These are phyloP conservation scores for Flammula alnicola DNA, from an alignment of 1,284 basidiomycete genomes.

Conservation along the genomic window DNA sequence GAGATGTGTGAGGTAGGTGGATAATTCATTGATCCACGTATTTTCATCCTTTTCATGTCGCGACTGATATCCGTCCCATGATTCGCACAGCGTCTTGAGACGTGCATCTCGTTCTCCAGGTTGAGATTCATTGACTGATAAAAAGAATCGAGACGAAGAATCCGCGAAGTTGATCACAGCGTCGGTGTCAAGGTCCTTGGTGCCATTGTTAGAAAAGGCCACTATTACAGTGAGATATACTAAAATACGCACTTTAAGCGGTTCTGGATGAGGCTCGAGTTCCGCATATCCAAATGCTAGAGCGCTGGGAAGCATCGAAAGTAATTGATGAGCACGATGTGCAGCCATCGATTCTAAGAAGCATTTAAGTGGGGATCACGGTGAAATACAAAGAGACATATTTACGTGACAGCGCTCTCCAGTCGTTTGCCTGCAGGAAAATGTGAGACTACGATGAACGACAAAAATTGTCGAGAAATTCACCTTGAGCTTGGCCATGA, in stretches of 20 bases:
- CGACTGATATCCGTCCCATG: constrained; percentile 36
- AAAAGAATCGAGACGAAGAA: constrained; percentile 39
- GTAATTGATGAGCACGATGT: constrained; percentile 53
- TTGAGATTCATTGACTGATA: constrained; percentile 28
- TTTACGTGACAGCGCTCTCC: background rate
- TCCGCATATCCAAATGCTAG: constrained; percentile 52
- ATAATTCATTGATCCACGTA: constrained; percentile 45
- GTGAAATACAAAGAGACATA: background rate
- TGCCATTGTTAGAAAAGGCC: background rate
- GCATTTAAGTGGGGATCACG: background rate
- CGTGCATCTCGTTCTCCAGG: constrained; percentile 32
- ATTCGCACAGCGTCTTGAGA: constrained; percentile 35
- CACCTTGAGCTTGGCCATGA: constrained; percentile 73
- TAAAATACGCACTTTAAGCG: constrained; percentile 48
- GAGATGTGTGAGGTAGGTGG: constrained; percentile 40
- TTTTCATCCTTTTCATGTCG: constrained; percentile 41
- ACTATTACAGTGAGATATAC: background rate
- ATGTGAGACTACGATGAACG: background rate
- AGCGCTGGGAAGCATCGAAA: constrained; percentile 46
- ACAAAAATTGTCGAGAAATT: background rate
- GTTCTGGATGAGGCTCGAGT: constrained; percentile 47
- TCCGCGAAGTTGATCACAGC: constrained; percentile 40
- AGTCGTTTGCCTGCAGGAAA: background rate
- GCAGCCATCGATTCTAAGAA: constrained; percentile 59
- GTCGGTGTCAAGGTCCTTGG: constrained; percentile 57